Percentiles rank a stretch among this genome's conserved stretches.
Evolutionary conservation across 306 rosid species (phyloP).

Genomic region (Glycyrrhiza uralensis): DNA sequence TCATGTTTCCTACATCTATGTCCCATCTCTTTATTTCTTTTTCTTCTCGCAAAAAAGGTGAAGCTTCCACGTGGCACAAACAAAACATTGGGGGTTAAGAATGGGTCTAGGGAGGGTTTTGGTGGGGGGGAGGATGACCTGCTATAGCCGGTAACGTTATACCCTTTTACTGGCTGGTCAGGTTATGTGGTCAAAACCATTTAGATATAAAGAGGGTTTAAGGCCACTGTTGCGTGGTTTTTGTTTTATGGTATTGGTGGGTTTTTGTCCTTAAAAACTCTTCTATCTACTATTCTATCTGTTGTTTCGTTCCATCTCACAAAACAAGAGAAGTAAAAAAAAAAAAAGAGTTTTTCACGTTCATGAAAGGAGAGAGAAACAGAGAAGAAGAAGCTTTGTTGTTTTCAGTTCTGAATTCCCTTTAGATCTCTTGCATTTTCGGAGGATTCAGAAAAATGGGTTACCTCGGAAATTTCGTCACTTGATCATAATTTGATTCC

Average conservation of each 20-base stretch:
- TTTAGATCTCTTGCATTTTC: slow-evolving; percentile 44
- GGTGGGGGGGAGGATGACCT: slow-evolving; percentile 22
- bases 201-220: slow-evolving; percentile 63
- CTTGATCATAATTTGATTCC: slow-evolving; percentile 32
- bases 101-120: slow-evolving; percentile 37
- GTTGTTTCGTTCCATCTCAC: slow-evolving; percentile 1
- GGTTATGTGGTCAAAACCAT: slow-evolving; percentile 64
- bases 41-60: slow-evolving; percentile 7
- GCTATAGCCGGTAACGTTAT: slow-evolving; percentile 35
- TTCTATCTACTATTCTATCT: slow-evolving; percentile 29
- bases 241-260: slow-evolving; percentile 41
- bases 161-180: slow-evolving; percentile 46
- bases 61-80: slow-evolving; percentile 50
- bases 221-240: slow-evolving; percentile 60
- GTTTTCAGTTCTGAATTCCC: slow-evolving; percentile 30
- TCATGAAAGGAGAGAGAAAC: slow-evolving; percentile 10
- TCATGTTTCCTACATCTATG: neutral
- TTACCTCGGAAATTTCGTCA: slow-evolving; percentile 24
- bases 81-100: slow-evolving; percentile 36
- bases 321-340: neutral
- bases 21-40: neutral
- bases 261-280: slow-evolving; percentile 40
- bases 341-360: neutral
- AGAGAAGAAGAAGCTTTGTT: slow-evolving; percentile 17
- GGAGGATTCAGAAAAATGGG: neutral